Evolutionary conservation across 108 stramenopile genomes (phyloP).

Genomic region (Skeletonema menzelii): DNA sequence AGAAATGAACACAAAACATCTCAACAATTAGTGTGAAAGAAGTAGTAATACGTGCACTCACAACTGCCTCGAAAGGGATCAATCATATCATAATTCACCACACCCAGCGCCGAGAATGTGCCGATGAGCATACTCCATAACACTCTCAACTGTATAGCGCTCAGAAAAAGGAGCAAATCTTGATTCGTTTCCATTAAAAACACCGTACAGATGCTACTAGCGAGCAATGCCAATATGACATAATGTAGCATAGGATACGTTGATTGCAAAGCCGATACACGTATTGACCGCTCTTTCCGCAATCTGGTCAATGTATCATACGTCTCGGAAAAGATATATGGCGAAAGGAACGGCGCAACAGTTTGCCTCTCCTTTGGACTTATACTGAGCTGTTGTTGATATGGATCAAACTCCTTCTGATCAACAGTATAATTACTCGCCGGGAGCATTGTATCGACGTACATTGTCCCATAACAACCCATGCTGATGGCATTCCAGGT

Average conservation of each 20-base stretch:
- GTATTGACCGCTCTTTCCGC: slow-evolving; percentile 50
- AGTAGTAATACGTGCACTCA: slow-evolving; percentile 2
- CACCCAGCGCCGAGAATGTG: slow-evolving; percentile 60
- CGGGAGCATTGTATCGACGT: slow-evolving; percentile 33
- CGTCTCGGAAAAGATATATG: slow-evolving; percentile 37
- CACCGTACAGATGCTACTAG: slow-evolving; percentile 41
- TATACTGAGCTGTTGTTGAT: slow-evolving; percentile 23
- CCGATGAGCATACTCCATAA: slow-evolving; percentile 68
- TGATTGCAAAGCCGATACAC: slow-evolving; percentile 52
- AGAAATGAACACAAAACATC: not conserved
- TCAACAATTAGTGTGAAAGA: not conserved
- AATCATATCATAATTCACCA: slow-evolving; percentile 62
- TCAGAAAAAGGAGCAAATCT: slow-evolving; percentile 61
- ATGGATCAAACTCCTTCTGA: slow-evolving; percentile 8
- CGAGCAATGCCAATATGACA: slow-evolving; percentile 49
- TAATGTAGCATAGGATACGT: slow-evolving; percentile 56
- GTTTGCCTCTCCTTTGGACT: slow-evolving; percentile 20
- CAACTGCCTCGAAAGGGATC: slow-evolving; percentile 54
- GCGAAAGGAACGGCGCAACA: slow-evolving; percentile 25
- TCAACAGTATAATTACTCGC: slow-evolving; percentile 27
- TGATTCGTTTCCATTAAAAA: slow-evolving; percentile 67
- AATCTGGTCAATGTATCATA: slow-evolving; percentile 50
- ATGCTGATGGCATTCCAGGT: slow-evolving; percentile 44
- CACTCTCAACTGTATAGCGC: slow-evolving; percentile 63
- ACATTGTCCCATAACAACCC: slow-evolving; percentile 29